Base-by-base conservation (phyloP, 148 eudicot species). In the Talinum fruticosum region DNA sequence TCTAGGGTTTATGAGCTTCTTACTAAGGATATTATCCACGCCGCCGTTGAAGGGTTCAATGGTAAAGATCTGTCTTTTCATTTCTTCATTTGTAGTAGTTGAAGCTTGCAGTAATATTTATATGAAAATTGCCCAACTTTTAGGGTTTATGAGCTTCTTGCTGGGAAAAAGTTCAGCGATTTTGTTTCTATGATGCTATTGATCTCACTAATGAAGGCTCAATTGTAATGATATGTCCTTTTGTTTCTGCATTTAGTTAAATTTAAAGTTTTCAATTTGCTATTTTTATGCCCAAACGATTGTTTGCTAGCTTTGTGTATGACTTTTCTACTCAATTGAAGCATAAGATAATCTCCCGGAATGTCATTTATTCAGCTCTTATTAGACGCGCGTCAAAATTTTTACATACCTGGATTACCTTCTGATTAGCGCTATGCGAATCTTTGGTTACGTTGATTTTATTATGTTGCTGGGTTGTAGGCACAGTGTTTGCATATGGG, bases 401-500 rank as follows among this genome's bases (percentile, higher is more conserved):
- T 57, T n/a, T 8, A 21, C n/a, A 5, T 21, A 24, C 15, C 26
- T 19, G 16, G 72, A 24, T 34, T 67, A 16, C 5, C 38, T 24
- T 14, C 4, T n/a, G 61, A 26, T 71, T 26, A 28, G n/a, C 38
- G 61, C 16, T 6, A 44, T 24, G 49, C 3, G 54, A 33, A 4
- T 18, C 5, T 69, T 37, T 37, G 15, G 6, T 69, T 69, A 38
- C 33, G 51, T 18, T 34, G 5, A 1, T 35, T 19, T 62, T 44
- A 44, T n/a, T 28, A 13, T 74, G 61, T 66, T 33, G 61, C 30
- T 44, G 67, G 54, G 7, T 33, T 86, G 79, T 78, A 96, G 99
- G 99, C 80, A 96, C 99, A 76, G 97, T 91, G 26, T 96, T 96
- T 88, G 99, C 99, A 45, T 96, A 96, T 82, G 99, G 99, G 41